These are phyloP conservation scores for Thermothielavioides terrestris DNA, from an alignment of 495 filamentous ascomycete species.

Conservation along the genomic window DNA sequence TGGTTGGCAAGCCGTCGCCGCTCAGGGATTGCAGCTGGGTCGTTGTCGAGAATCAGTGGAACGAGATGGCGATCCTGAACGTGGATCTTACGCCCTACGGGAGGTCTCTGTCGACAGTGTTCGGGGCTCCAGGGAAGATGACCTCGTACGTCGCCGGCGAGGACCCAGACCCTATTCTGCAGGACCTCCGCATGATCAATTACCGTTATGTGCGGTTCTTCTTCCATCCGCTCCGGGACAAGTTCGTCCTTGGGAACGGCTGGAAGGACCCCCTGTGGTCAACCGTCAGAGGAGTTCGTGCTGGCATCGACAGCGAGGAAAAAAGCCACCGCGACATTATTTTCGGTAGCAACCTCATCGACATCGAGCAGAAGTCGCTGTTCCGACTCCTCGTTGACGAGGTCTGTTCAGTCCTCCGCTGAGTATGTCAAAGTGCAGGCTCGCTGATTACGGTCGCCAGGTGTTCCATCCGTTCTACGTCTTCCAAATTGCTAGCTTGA, in stretches of 20 bases:
- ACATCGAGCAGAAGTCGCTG: conserved; percentile 81
- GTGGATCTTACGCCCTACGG: conserved; percentile 63
- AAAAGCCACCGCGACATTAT: conserved; percentile 73
- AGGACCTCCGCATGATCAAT: conserved; percentile 63
- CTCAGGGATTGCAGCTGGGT: conserved; percentile 78
- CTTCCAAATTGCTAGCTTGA: conserved; percentile 90
- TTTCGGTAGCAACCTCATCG: conserved; percentile 82
- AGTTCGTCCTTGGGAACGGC: conserved; percentile 71
- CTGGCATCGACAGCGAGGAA: conserved; percentile 84
- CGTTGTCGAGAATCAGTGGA: conserved; percentile 95
- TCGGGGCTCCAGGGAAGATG: conserved; percentile 55
- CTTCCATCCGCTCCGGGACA: conserved; percentile 80
- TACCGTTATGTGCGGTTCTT: conserved; percentile 93
- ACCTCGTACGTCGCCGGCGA: conserved; percentile 57
- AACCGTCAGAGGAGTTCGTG: conserved; percentile 62
- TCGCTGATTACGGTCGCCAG: too few relatives aligned
- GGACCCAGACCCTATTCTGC: conserved; percentile 73
- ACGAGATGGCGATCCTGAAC: conserved; percentile 67
- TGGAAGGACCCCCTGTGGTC: conserved; percentile 95
- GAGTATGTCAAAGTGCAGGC: too few relatives aligned
- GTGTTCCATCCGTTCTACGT: conserved; percentile 97
- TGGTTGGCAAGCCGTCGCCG: conserved; percentile 59
- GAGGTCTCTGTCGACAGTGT: conserved; percentile 76
- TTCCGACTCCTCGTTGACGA: conserved; percentile 83
- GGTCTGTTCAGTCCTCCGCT: too few relatives aligned